Conservation (phyloP, 179 eudicot genomes). For the Gypsophila paniculata region DNA sequence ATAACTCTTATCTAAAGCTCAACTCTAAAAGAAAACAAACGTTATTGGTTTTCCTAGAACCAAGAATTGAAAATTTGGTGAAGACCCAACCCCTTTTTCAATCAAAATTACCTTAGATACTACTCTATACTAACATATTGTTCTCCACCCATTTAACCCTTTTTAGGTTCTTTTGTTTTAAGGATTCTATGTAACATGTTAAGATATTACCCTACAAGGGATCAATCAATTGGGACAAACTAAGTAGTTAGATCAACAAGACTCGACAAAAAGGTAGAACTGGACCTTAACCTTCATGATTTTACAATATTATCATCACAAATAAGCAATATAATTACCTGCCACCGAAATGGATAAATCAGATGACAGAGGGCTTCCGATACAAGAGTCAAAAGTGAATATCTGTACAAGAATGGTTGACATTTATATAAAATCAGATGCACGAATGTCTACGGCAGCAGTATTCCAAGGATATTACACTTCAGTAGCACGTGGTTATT, state of each 20-base stretch:
- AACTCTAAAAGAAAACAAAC: background rate
- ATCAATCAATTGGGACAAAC: background rate
- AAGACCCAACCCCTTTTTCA: too few species aligned
- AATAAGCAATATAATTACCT: constrained; percentile 41
- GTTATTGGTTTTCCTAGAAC: too few species aligned
- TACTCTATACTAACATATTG: background rate
- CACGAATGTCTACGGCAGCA: background rate
- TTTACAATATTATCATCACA: background rate
- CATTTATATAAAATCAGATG: background rate
- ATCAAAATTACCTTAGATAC: too few species aligned
- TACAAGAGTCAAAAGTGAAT: constrained; percentile 84
- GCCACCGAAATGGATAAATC: constrained; percentile 96
- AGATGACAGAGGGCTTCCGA: constrained; percentile 95
- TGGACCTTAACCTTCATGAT: background rate
- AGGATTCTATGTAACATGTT: too few species aligned
- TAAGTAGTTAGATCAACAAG: background rate
- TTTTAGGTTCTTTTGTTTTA: background rate
- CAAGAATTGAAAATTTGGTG: too few species aligned
- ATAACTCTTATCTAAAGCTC: constrained; percentile 4
- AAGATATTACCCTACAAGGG: background rate
- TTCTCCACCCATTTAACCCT: background rate
- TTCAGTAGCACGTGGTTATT: background rate
- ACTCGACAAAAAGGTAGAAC: background rate
- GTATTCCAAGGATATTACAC: background rate
- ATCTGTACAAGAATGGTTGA: constrained; percentile 38